phyloP scores from a whole-genome alignment of 2,329 filamentous ascomycete species.

The Orbilia oligospora region DNA sequence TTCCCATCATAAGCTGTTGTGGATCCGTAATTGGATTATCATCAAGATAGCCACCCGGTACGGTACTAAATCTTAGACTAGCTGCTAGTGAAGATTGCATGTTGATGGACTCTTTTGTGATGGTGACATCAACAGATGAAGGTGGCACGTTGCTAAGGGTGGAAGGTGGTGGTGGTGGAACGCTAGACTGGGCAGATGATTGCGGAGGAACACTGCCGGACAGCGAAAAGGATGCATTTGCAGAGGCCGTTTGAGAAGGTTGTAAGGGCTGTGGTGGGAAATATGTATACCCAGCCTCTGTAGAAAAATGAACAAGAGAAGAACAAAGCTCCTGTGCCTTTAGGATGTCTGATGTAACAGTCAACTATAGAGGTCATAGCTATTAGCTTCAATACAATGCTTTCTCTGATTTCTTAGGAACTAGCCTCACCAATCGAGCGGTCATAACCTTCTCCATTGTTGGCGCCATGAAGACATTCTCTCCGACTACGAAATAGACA shows the following conservation, averaged over 20 bases:
- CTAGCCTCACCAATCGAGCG: conserved; percentile 71
- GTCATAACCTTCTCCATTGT: conserved; percentile 74
- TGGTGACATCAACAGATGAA: conserved; percentile 63
- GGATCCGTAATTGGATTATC: conserved; percentile 77
- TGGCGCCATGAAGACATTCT: conserved; percentile 78
- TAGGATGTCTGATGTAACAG: conserved; percentile 65
- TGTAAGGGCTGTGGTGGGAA: conserved; percentile 56
- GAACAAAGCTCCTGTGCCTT: conserved; percentile 65
- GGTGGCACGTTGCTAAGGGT: conserved; percentile 63
- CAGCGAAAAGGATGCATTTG: conserved; percentile 50
- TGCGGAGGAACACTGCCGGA: conserved; percentile 37
- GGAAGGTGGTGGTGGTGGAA: conserved; percentile 62
- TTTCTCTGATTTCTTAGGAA: conserved; percentile 6
- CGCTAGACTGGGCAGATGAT: conserved; percentile 36
- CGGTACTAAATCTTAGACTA: conserved; percentile 72
- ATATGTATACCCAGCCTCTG: conserved; percentile 70
- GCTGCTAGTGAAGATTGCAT: conserved; percentile 67
- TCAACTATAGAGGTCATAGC: conserved; percentile 39
- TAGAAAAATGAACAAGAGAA: conserved; percentile 68
- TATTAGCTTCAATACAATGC: conserved; percentile 48
- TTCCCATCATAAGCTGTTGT: conserved; percentile 60
- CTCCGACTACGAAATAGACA: conserved; percentile 76
- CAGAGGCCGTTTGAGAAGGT: conserved; percentile 39
- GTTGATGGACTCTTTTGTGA: conserved; percentile 66
- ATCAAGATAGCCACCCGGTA: conserved; percentile 76